These are phyloP conservation scores for Claviceps paspali DNA, from an alignment of 2,329 filamentous ascomycete genomes.

Conservation along the genomic window DNA sequence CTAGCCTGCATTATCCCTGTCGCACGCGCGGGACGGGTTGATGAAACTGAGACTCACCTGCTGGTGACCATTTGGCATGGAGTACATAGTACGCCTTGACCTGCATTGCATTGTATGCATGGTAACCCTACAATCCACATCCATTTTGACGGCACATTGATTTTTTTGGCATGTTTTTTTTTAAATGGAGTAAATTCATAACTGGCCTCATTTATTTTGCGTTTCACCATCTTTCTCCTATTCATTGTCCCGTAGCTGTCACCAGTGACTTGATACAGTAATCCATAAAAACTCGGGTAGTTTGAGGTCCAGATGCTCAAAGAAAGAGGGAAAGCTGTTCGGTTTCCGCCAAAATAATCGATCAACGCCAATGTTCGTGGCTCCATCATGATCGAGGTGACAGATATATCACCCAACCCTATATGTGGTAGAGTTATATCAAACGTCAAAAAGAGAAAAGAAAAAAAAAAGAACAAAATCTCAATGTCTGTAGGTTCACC, in stretches of 20 bases:
- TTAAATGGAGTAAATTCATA: too few relatives aligned
- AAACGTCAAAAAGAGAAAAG: conserved; percentile 9
- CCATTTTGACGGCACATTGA: too few relatives aligned
- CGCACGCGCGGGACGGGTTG: too few relatives aligned
- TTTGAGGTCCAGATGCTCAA: not conserved
- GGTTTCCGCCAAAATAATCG: not conserved
- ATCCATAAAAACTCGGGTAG: not conserved
- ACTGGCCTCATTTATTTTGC: not conserved
- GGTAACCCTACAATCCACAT: too few relatives aligned
- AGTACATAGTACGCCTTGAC: too few relatives aligned
- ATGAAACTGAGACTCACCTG: too few relatives aligned
- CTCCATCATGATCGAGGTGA: not conserved
- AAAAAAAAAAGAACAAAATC: conserved; percentile 7
- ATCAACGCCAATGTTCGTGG: not conserved
- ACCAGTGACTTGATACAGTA: not conserved
- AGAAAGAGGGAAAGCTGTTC: not conserved
- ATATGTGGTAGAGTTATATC: conserved; percentile 4
- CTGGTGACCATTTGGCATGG: too few relatives aligned
- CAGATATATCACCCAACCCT: not conserved
- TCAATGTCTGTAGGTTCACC: conserved; percentile 8
- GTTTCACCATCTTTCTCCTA: too few relatives aligned
- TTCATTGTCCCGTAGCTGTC: too few relatives aligned
- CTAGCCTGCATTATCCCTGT: too few relatives aligned
- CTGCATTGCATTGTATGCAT: too few relatives aligned
- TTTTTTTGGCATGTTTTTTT: too few relatives aligned